These are phyloP conservation scores for Cetraspora pellucida DNA, from an alignment of 192 early-diverging fungal genomes.

Conservation along the genomic window DNA sequence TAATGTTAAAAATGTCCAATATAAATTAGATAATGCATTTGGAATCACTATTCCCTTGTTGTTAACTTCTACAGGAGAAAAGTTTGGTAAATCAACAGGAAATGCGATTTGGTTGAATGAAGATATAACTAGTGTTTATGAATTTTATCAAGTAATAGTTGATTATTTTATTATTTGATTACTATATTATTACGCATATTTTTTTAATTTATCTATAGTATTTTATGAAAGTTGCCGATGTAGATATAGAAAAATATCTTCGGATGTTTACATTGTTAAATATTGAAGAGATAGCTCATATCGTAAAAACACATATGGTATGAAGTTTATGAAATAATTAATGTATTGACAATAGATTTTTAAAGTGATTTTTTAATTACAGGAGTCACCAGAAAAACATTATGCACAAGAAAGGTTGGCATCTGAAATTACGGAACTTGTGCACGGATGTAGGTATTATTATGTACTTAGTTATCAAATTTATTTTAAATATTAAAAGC, in stretches of 20 bases:
- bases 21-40: constrained; percentile 53
- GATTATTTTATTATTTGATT: background rate
- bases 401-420: constrained; percentile 78
- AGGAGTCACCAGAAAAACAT: constrained; percentile 67
- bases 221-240: constrained; percentile 83
- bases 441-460: constrained; percentile 71
- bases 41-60: constrained; percentile 89
- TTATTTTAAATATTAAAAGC: constrained; percentile 10
- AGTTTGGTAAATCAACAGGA: constrained; percentile 97
- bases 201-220: constrained; percentile 52
- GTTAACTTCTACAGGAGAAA: constrained; percentile 85
- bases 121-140: constrained; percentile 74
- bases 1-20: background rate
- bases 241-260: constrained; percentile 75
- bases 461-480: background rate
- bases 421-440: constrained; percentile 82
- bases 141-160: constrained; percentile 86
- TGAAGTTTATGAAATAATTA: background rate
- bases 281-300: constrained; percentile 54
- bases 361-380: too few species aligned
- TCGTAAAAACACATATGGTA: constrained; percentile 72
- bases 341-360: background rate
- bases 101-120: constrained; percentile 95
- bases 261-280: constrained; percentile 82
- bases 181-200: background rate